Evolutionary conservation across 345 rosid species (phyloP), one percentile per base, ranked within the genome.

Genomic region (Cardamine resedifolia): DNA sequence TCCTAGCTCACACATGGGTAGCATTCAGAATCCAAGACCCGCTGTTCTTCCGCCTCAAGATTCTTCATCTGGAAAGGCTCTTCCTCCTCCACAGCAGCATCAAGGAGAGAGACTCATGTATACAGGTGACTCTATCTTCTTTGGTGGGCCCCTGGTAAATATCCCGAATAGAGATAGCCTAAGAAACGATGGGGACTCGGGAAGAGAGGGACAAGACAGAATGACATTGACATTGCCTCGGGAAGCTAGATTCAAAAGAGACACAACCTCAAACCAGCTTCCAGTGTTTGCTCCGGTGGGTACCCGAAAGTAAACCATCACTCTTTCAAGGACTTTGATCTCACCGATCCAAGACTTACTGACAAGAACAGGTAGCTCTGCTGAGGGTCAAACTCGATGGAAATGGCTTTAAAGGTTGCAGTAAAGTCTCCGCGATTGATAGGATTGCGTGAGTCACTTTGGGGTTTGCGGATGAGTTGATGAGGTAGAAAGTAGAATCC

Each of bases 51-150:
- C 82, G 1, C 85, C 73, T 4, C 88, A 89, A 39, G 87, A 82
- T 69, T 78, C 86, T 20, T 81, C 91, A 27, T 77, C 80, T 39
- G 76, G 82, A 20, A 83, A 61, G 64, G 65, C 85, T 66, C 78
- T 82, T 27, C 71, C 41, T 79, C 89, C 44, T 0, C 48, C 0
- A 1, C 48, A n/a, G 74, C 88, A 18, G 15, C 88, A 80, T 76
- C 92, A 86, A 75, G 80, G 82, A 15, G 98, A 90, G 79, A 89
- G 83, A 70, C 84, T 91, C 64, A 80, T 72, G 71, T 95, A 95
- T 85, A 84, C 97, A 2, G 96, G 99, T 30, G 96, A 90, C 67
- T 89, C 97, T 5, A 91, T 95, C 74, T 95, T 95, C 92, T 92
- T 87, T 68, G 97, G 96, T 7, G 99, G 99, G 4, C 99, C 99